Conservation (phyloP, 2,329 filamentous ascomycete species). For the Bertia moriformis region DNA sequence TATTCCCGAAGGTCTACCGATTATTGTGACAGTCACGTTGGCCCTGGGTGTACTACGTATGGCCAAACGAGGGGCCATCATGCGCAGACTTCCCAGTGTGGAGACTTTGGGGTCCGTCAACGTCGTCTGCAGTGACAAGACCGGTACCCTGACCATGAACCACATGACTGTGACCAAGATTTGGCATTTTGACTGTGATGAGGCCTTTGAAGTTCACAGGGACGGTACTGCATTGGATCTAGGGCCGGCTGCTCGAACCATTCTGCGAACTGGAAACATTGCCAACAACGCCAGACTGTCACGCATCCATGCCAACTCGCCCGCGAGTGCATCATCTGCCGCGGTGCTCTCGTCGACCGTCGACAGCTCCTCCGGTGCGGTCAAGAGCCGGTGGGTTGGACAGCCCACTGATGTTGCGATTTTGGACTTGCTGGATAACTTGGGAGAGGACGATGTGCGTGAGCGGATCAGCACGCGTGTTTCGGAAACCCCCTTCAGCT, state of each 20-base stretch:
- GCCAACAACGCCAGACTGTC: slow-evolving; percentile 85
- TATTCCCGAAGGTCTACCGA: slow-evolving; percentile 88
- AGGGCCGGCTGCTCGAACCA: slow-evolving; percentile 61
- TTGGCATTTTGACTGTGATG: slow-evolving; percentile 71
- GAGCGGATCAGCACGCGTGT: slow-evolving; percentile 70
- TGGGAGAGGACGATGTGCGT: slow-evolving; percentile 81
- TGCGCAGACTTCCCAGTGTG: slow-evolving; percentile 87
- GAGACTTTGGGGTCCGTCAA: slow-evolving; percentile 98
- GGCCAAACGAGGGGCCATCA: slow-evolving; percentile 89
- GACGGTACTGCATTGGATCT: slow-evolving; percentile 38
- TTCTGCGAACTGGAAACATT: slow-evolving; percentile 85
- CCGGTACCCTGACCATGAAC: slow-evolving; percentile 87
- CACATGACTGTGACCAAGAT: slow-evolving; percentile 96
- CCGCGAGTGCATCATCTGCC: slow-evolving; percentile 56
- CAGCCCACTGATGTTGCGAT: slow-evolving; percentile 97
- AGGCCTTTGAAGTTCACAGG: slow-evolving; percentile 34
- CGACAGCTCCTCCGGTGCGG: slow-evolving; percentile 41
- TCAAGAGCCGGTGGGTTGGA: slow-evolving; percentile 82
- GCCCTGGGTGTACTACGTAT: slow-evolving; percentile 90
- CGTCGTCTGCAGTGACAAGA: slow-evolving; percentile 98
- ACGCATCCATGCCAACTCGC: slow-evolving; percentile 41
- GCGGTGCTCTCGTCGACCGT: slow-evolving; percentile 78
- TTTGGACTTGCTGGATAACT: slow-evolving; percentile 78
- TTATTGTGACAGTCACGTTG: slow-evolving; percentile 94
- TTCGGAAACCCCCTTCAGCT: slow-evolving; percentile 87